These are phyloP conservation scores for Chlorencoelia australis DNA, from an alignment of 2,329 filamentous ascomycete species.

Conservation along the genomic window DNA sequence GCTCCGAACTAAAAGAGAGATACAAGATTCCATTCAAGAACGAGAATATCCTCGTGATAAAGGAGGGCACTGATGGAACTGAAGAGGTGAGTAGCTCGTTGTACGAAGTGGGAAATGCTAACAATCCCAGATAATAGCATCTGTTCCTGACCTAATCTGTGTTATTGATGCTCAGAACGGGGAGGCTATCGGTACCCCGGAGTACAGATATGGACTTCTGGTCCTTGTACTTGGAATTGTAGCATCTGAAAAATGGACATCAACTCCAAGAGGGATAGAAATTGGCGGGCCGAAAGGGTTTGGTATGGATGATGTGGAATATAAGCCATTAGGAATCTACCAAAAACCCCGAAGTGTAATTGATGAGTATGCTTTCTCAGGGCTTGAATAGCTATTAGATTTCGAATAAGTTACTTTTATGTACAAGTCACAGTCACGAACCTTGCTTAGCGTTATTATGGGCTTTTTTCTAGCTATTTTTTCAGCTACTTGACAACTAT, in stretches of 20 bases:
- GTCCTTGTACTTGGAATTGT: slow-evolving; percentile 44
- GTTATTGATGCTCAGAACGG: slow-evolving; percentile 39
- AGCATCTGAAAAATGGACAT: slow-evolving; percentile 44
- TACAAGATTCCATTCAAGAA: slow-evolving; percentile 64
- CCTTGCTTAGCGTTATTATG: too few species aligned
- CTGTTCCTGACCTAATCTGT: slow-evolving; percentile 44
- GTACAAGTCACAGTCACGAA: too few species aligned
- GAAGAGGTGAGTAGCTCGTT: slow-evolving; percentile 7
- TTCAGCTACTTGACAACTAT: too few species aligned
- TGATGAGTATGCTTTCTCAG: too few species aligned
- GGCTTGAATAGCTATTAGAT: too few species aligned
- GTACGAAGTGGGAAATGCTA: slow-evolving; percentile 27
- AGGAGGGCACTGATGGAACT: slow-evolving; percentile 7
- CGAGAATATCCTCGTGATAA: slow-evolving; percentile 53
- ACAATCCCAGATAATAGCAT: slow-evolving; percentile 43
- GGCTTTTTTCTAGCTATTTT: too few species aligned
- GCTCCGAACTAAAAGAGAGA: slow-evolving; percentile 26
- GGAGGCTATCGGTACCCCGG: slow-evolving; percentile 40
- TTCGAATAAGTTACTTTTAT: too few species aligned
- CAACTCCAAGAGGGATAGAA: too few species aligned
- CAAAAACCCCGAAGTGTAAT: too few species aligned
- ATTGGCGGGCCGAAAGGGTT: too few species aligned
- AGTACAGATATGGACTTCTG: slow-evolving; percentile 42
- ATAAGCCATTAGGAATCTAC: too few species aligned
- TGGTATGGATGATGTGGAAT: too few species aligned